Evolutionary conservation across 208 protist genomes (phyloP).

Genomic region (Phytomonas serpens): DNA sequence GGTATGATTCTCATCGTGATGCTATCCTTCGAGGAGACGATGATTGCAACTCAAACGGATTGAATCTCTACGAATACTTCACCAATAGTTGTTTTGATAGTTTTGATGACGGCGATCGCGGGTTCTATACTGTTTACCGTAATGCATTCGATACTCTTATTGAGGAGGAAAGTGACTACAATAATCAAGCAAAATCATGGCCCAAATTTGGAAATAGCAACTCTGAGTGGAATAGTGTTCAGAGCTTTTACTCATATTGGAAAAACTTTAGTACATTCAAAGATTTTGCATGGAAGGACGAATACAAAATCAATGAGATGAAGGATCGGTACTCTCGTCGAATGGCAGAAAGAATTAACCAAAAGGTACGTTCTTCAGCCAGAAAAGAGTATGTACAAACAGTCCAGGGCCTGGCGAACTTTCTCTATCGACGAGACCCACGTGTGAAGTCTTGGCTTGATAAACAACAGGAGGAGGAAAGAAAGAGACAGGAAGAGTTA

Average conservation of each 20-base stretch:
- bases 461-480: conserved; percentile 52
- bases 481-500: conserved; percentile 39
- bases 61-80: conserved; percentile 84
- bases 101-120: conserved; percentile 61
- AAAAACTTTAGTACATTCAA: conserved; percentile 83
- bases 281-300: conserved; percentile 86
- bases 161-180: conserved; percentile 60
- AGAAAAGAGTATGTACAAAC: conserved; percentile 85
- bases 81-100: conserved; percentile 69
- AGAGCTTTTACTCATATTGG: conserved; percentile 78
- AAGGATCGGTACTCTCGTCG: conserved; percentile 80
- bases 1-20: conserved; percentile 89
- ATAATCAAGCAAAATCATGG: conserved; percentile 27
- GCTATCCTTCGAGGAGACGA: conserved; percentile 56
- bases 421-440: conserved; percentile 82
- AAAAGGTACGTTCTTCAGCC: conserved; percentile 60
- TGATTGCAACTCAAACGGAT: conserved; percentile 37
- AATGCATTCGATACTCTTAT: conserved; percentile 65
- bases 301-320: conserved; percentile 89
- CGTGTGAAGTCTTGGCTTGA: conserved; percentile 61
- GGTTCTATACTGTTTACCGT: conserved; percentile 79
- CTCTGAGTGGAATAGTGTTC: conserved; percentile 43
- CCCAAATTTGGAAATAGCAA: conserved; percentile 69
- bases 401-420: conserved; percentile 62
- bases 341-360: conserved; percentile 79